Evolutionary conservation across 768 basidiomycete species (phyloP), one percentile per base, ranked within the genome.

Genomic region (Lactarius psammicola): DNA sequence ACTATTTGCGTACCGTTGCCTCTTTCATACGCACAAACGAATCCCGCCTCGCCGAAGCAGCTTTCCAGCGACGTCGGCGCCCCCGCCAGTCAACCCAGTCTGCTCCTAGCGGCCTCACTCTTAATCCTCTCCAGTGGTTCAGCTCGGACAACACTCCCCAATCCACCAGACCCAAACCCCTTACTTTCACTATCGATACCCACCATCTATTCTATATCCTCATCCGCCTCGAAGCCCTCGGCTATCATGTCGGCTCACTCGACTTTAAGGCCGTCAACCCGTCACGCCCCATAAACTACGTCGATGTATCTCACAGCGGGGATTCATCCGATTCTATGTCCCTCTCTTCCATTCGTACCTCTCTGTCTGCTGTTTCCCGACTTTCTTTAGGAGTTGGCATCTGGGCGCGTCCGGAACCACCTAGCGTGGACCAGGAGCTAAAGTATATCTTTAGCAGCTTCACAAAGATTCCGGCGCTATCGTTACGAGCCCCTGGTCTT

Each of bases 131-230:
- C 51, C 79, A 77, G 60, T 90, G 88, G 89, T 83, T 89, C 68
- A 67, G 72, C 38, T 65, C 73, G 3, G 78, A 77, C 59, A 71
- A 74, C 56, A 71, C 79, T 59, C 66, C 76, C 26, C 68, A 75
- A 9, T 71, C 74, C 26, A 64, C 77, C 36, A 69, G 76, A 13
- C 73, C 73, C 6, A 86, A 84, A 74, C 86, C 92, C 10, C 77
- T 90, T 53, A 76, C 87, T 28, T 85, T 95, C 65, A 74, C 83
- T 5, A 80, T 92, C 69, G 90, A 94, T 76, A 85, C 83, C 31
- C 90, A 93, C 72, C 92, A 88, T 68, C 85, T 96, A 8, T 93
- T 91, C 82, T 96, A 95, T 77, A 77, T 92, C 66, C 82, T 96
- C 65, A 88, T 95, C 76, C 88, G 92, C 53, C 81, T 95, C 68